Evolutionary conservation across 78 protist species (phyloP), one percentile per base, ranked within the genome.

Genomic region (Dictyostelium brefeldianum): DNA sequence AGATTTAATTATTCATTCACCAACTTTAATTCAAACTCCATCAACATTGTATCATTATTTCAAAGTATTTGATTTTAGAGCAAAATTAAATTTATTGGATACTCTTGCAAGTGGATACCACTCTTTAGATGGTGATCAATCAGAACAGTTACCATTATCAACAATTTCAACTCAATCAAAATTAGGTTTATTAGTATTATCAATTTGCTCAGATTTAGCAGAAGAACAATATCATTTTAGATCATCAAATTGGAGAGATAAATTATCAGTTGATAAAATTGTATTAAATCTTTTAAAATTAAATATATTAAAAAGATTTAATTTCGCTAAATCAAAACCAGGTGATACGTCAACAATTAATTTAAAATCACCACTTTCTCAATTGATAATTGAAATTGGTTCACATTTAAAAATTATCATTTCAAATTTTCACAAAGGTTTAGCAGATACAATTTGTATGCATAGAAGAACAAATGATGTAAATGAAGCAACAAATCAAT

Each of bases 201-300:
- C 94, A 5, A 81, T 90, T 71, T 25, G 75, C 6, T 90, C 94
- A 62, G 94, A 90, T 79, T n/a, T 90, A 20, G 54, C 80, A 2
- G 94, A 90, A 15, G 94, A 90, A 47, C 94, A 90, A 31, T 80
- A 53, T 22, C 87, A 71, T 41, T 90, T 79, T 57, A 53, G 94
- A 54, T 69, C 29, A 25, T 81, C 90, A 41, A 67, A 62, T n/a
- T 90, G 94, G 94, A 59, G 83, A 29, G 89, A 90, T 57, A 74
- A 74, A 27, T 20, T 90, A 10, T 54, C 80, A 22, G 46, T 73
- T 14, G 84, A 80, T n/a, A 80, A 81, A 59, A 90, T 90, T 31
- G 36, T 74, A n/a, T 25, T 29, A 8, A 51, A 70, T 80, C 53
- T 90, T 4, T 18, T 43, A 8, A 90, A 57, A 56, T 57, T 90